Base-by-base conservation (phyloP, 2,329 filamentous ascomycete species). In the Dothideomycetidae sp. region DNA sequence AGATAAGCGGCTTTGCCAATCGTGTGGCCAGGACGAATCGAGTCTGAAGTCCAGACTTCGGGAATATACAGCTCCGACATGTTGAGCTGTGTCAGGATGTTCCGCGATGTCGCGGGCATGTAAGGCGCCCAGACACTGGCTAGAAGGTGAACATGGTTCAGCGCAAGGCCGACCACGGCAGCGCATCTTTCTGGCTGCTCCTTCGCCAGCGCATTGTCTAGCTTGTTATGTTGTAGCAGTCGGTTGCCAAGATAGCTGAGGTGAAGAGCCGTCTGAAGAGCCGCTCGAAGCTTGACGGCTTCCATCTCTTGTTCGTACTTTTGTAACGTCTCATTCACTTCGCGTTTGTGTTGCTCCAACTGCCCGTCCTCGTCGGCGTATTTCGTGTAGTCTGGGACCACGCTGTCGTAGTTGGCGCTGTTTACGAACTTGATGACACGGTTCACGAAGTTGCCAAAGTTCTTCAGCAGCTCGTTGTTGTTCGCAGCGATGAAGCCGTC, bases 401-500 rank as follows among this genome's bases (percentile, higher is more conserved):
- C 64, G 38, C 74, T 72, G 42, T 75, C 73, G 55, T 81, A 80
- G 41, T 63, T 60, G 57, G 83, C 85, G 50, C 78, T 68, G 59
- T 83, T 75, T 57, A 78, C 75, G 40, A 79, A 67, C 48, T 81
- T 81, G 46, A 76, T 69, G 18, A 81, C 59, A 23, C 66, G 62
- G 49, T 68, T 68, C 41, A 68, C 62, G 33, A 69, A 67, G 54
- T 69, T 69, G 36, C 78, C 78, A 29, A 81, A 65, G 57, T 80
- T 81, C 56, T 78, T 77, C 34, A 81, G 66, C n/a, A 94, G 70
- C 54, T 90, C 82, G 52, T 80, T 85, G 66, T 94, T 93, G 68
- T 93, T 93, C 48, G 73, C 69, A 23, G 75, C 70, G 44, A 90
- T 79, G 60, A 93, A 92, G 31, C 78, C 71, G 41, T 72, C 73